Percentiles rank a stretch among this genome's conserved stretches.
Evolutionary conservation across 202 grass and related monocot species (phyloP).

Genomic region (Setaria italica): DNA sequence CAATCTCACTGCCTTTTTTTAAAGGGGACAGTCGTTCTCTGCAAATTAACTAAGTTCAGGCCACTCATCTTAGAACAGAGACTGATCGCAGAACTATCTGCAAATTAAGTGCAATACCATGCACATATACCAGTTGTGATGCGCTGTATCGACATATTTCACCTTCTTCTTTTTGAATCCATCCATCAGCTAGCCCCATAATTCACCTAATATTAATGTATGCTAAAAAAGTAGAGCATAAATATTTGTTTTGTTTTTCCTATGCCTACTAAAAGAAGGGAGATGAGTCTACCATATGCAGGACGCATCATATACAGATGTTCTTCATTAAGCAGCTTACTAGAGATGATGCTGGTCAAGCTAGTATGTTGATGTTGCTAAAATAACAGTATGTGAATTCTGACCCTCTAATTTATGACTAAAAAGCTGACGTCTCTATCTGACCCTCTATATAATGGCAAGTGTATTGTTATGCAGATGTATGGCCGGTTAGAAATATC

Average conservation of each 20-base stretch:
- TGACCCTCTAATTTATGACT: slow-evolving; percentile 10
- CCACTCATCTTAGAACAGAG: background rate
- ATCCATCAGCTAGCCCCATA: background rate
- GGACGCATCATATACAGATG: background rate
- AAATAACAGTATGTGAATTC: background rate
- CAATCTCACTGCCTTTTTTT: slow-evolving; percentile 30
- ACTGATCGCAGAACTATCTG: background rate
- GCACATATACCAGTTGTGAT: background rate
- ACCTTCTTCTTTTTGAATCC: background rate
- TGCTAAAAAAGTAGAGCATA: too few species aligned
- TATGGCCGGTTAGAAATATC: slow-evolving; percentile 5
- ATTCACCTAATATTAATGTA: background rate
- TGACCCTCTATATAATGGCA: background rate
- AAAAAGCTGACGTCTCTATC: background rate
- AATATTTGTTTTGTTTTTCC: too few species aligned
- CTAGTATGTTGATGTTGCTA: background rate
- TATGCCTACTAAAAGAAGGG: background rate
- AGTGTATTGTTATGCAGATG: background rate
- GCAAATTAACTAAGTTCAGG: background rate
- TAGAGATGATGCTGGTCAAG: background rate
- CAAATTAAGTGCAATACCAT: background rate
- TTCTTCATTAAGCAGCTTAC: background rate
- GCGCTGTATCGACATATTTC: background rate
- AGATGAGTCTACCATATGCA: background rate
- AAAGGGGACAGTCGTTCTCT: background rate